phyloP scores from a whole-genome alignment of 305 asterid species.

The Solanum hybrid region DNA sequence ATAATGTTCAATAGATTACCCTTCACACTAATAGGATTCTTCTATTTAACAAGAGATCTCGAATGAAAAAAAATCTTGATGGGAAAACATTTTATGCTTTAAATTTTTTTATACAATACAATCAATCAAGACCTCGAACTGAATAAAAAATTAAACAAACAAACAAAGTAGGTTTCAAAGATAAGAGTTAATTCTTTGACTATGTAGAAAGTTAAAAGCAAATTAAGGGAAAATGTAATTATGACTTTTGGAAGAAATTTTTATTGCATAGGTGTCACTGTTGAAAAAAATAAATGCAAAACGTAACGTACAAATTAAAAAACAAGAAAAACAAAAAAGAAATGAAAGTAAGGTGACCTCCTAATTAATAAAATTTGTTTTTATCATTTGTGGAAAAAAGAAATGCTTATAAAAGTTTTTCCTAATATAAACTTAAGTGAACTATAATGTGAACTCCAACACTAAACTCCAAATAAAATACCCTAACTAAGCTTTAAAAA shows the following conservation, averaged over 20 bases:
- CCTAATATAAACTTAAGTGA: background rate
- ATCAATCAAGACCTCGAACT: background rate
- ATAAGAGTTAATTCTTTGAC: background rate
- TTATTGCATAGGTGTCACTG: background rate
- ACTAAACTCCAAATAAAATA: background rate
- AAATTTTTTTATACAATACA: background rate
- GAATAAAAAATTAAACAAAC: background rate
- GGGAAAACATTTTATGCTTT: background rate
- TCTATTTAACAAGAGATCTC: no score
- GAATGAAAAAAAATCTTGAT: background rate
- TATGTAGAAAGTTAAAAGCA: background rate
- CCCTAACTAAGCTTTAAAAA: background rate
- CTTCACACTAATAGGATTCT: background rate
- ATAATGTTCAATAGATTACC: background rate
- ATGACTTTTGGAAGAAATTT: background rate
- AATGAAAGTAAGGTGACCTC: background rate
- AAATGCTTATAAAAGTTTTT: background rate
- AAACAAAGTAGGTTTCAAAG: background rate
- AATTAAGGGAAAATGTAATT: background rate
- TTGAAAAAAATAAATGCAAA: background rate
- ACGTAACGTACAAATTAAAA: background rate
- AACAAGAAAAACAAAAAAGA: background rate
- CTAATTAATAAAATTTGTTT: background rate
- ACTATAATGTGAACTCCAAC: background rate
- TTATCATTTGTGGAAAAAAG: background rate